Base-by-base conservation (phyloP, 768 basidiomycete species). In the Mycena kentingensis region DNA sequence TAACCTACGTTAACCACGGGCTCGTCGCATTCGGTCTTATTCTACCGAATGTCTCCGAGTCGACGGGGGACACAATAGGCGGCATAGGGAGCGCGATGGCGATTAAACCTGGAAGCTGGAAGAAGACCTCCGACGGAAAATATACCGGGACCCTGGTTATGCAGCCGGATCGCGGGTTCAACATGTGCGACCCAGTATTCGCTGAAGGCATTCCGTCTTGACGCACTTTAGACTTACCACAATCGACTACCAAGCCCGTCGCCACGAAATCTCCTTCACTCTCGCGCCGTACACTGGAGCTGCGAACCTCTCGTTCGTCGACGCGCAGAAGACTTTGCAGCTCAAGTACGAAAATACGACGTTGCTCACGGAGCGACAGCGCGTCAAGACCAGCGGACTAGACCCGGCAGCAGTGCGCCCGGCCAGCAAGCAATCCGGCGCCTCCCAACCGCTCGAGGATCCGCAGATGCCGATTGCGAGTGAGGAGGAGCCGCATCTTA, bases 21-120 rank as follows among this genome's bases (percentile, higher is more conserved):
- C 61, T 83, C 0, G 82, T 84, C 15, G 83, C 71, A 1, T 85
- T 84, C 60, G 84, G 83, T 5, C 67, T 78, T 16, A 84, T 86
- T 48, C 80, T 81, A 2, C 77, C 81, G 2, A 72, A 83, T 59
- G 77, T 79, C 56, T 71, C 55, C 5, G 83, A 85, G 28, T 81
- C 80, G 0, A 82, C 78, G 0, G 79, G 79, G 0, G 80, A 84
- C 54, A 84, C 83, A 0, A 55, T 85, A 5, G 85, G 85, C 19
- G 83, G 83, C 10, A 75, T 85, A 18, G 84, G 84, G 16, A 83
- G 82, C 47, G 82, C 81, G 2, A 82, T 85, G 19, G 76, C 82
- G 2, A 57, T 86, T 49, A 78, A 84, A 65, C 69, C 55, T 5
- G 76, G 77, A 3, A 74, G 80, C 1, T 84, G 78, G 70, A 61